Percentiles rank a stretch among this genome's conserved stretches.
Evolutionary conservation across 345 rosid species (phyloP).

Genomic region (Erucastrum elatum): DNA sequence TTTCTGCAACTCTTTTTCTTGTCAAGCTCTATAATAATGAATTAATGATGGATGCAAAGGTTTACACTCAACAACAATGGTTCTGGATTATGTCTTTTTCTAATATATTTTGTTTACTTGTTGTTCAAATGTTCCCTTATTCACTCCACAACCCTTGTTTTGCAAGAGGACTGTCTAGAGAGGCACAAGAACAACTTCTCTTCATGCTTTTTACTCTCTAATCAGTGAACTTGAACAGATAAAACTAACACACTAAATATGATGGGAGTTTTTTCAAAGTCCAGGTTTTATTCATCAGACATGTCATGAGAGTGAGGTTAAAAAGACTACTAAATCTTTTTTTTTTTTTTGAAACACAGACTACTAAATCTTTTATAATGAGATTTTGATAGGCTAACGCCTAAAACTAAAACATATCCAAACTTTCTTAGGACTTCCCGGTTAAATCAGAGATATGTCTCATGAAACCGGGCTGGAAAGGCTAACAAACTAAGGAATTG

Average conservation of each 20-base stretch:
- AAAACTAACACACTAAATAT: background rate
- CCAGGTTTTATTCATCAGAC: background rate
- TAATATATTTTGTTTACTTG: background rate
- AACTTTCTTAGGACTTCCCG: too few species aligned
- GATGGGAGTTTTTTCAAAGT: background rate
- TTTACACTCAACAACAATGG: constrained; percentile 1
- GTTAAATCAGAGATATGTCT: background rate
- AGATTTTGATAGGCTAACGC: background rate
- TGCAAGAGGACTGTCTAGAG: constrained; percentile 2
- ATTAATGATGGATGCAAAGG: constrained; percentile 71
- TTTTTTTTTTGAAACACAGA: too few species aligned
- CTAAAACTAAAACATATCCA: background rate
- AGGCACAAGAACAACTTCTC: constrained; percentile 9
- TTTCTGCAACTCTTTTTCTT: background rate
- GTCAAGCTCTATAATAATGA: constrained; percentile 78
- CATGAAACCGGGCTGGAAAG: constrained; percentile 2
- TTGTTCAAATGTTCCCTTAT: background rate
- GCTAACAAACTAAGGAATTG: background rate
- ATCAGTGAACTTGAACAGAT: constrained; percentile 15
- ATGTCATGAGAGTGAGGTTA: too few species aligned
- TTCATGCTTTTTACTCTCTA: constrained; percentile 8
- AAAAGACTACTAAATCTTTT: background rate
- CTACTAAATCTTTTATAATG: background rate
- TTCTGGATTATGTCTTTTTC: background rate
- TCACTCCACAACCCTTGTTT: background rate